Base-by-base conservation (phyloP, 2,329 filamentous ascomycete genomes). In the Alternaria burnsii region DNA sequence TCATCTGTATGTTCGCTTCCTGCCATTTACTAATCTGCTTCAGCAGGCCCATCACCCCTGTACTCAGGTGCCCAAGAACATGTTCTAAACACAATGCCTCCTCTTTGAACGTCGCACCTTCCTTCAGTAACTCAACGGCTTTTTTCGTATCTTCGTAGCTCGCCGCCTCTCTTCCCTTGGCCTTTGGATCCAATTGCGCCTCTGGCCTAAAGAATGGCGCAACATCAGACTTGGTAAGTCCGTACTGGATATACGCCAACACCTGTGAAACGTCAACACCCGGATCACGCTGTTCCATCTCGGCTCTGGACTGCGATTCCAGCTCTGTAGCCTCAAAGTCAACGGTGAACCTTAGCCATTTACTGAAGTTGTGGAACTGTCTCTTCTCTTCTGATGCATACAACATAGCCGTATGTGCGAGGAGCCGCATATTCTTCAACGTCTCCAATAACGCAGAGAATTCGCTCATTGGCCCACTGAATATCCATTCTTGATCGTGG, bases 271-370 rank as follows among this genome's bases (percentile, higher is more conserved):
- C 86, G 65, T 97, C 91, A 61, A 96, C 87, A 0, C 87, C 87
- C 1, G 90, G 88, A 68, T 95, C 91, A 66, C 91, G 91, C 61
- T 94, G 93, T 24, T 88, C 85, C 44, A 91, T 83, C 65, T 97
- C 94, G 22, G 93, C 88, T 8, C 84, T 80, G 18, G 82, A 82
- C 47, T 85, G 81, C 1, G 83, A 84, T 16, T 84, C 83, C 0
- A 88, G 82, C 68, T 91, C 80, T 73, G 90, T 88, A 6, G 87
- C 87, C 46, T 94, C 86, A 14, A 90, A 86, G 65, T 96, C 92
- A 59, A 97, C 94, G 71, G 94, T 89, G 70, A 93, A 87, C 34
- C 89, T 88, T 52, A 98, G 82, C 94, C 94, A 98, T 54, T 85
- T 84, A 0, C 92, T 94, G 74, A 97, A 98, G 5, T 87, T 85